These are phyloP conservation scores for Arxiozyma telluris DNA, from an alignment of 1,139 yeast species.

Conservation along the genomic window DNA sequence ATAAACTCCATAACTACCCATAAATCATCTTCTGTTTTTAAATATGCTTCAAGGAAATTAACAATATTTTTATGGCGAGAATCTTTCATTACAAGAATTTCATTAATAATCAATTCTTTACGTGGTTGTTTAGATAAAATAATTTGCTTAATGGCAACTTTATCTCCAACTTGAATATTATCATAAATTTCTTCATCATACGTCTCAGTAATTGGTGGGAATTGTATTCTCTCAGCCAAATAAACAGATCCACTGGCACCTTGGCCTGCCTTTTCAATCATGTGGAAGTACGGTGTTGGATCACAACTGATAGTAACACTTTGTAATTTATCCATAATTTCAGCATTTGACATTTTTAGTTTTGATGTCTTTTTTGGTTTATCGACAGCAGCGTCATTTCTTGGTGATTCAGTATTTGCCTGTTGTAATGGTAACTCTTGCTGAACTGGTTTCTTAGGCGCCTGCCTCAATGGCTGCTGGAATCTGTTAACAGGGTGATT, in stretches of 20 bases:
- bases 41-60: slow-evolving; percentile 80
- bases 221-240: slow-evolving; percentile 60
- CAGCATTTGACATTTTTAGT: slow-evolving; percentile 76
- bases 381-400: slow-evolving; percentile 28
- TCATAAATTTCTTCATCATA: slow-evolving; percentile 16
- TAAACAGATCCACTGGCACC: slow-evolving; percentile 98
- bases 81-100: slow-evolving; percentile 91
- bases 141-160: slow-evolving; percentile 92
- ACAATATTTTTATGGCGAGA: slow-evolving; percentile 88
- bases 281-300: slow-evolving; percentile 77
- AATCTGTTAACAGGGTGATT: slow-evolving; percentile 9
- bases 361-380: slow-evolving; percentile 48
- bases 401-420: slow-evolving; percentile 17
- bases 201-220: slow-evolving; percentile 15
- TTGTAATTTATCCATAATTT: slow-evolving; percentile 72
- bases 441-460: slow-evolving; percentile 26
- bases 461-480: slow-evolving; percentile 28
- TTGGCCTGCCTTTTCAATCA: slow-evolving; percentile 95
- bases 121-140: slow-evolving; percentile 87
- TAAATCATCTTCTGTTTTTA: slow-evolving; percentile 52
- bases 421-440: slow-evolving; percentile 1
- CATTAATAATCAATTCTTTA: slow-evolving; percentile 88
- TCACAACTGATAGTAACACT: slow-evolving; percentile 77
- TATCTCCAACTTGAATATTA: slow-evolving; percentile 36
- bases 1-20: slow-evolving; percentile 96